Conservation (phyloP, 768 basidiomycete genomes). For the Phallus indusiatus region DNA sequence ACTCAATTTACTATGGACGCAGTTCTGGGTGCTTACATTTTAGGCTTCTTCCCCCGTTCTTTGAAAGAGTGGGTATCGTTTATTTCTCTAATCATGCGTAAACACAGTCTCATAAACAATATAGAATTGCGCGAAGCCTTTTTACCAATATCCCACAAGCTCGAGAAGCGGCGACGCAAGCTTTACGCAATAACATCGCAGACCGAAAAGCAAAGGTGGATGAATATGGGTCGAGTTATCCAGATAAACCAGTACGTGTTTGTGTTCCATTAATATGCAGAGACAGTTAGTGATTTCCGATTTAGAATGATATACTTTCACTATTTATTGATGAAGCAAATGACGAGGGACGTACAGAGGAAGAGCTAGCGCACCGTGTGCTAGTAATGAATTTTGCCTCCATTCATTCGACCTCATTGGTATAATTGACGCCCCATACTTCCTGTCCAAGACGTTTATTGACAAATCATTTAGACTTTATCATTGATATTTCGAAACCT, state of each 20-base stretch:
- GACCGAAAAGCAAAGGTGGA: slow-evolving; percentile 24
- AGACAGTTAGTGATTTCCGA: background rate
- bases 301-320: background rate
- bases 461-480: slow-evolving; percentile 22
- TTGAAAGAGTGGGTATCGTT: slow-evolving; percentile 34
- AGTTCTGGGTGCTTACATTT: slow-evolving; percentile 20
- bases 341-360: background rate
- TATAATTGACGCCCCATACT: background rate
- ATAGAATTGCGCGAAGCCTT: slow-evolving; percentile 14
- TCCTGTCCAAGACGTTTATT: slow-evolving; percentile 2
- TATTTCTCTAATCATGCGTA: slow-evolving; percentile 9
- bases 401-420: slow-evolving; percentile 13
- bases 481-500: slow-evolving; percentile 30
- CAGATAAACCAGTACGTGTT: slow-evolving; percentile 26
- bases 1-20: slow-evolving; percentile 29
- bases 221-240: slow-evolving; percentile 24
- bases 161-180: slow-evolving; percentile 8
- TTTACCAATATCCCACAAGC: slow-evolving; percentile 13
- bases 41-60: slow-evolving; percentile 32
- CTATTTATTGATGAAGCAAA: background rate
- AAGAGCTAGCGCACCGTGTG: background rate
- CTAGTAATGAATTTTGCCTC: slow-evolving; percentile 15
- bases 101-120: background rate
- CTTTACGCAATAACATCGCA: slow-evolving; percentile 18
- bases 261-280: background rate